Evolutionary conservation across 1,284 basidiomycete genomes (phyloP).

Genomic region (Sporisorium reilianum): DNA sequence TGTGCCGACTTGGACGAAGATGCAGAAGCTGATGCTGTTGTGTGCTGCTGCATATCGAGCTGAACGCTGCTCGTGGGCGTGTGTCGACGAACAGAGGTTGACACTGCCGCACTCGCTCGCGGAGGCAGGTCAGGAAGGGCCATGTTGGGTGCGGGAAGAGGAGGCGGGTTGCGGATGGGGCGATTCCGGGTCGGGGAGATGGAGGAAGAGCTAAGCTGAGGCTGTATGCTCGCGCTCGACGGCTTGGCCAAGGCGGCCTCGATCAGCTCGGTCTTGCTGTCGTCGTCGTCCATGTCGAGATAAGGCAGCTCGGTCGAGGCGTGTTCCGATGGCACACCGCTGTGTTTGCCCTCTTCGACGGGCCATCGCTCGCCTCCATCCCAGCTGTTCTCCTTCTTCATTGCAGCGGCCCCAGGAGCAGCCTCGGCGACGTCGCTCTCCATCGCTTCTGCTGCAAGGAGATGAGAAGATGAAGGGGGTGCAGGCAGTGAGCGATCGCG

Average conservation of each 20-base stretch:
- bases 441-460: not conserved
- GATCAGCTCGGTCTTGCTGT: conserved; percentile 5
- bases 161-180: conserved; percentile 25
- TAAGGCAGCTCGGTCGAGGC: conserved; percentile 24
- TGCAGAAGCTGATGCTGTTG: not conserved
- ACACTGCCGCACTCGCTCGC: not conserved
- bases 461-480: not conserved
- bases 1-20: conserved; percentile 14
- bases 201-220: not conserved
- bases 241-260: conserved; percentile 1
- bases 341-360: conserved; percentile 6
- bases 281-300: conserved; percentile 32
- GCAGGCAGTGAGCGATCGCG: conserved; percentile 5
- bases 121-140: conserved; percentile 27
- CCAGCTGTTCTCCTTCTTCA: conserved; percentile 37
- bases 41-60: conserved; percentile 4
- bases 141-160: conserved; percentile 31
- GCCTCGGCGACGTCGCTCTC: not conserved
- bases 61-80: conserved; percentile 5
- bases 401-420: not conserved
- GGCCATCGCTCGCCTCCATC: conserved; percentile 39
- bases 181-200: conserved; percentile 11
- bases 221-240: not conserved
- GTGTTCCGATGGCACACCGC: not conserved
- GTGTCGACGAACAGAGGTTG: conserved; percentile 3